A percentile compares a stretch with the other conserved stretches of the same genome.
Evolutionary conservation across 2,329 filamentous ascomycete species (phyloP).

Genomic region (Hyphodiscus sp.): DNA sequence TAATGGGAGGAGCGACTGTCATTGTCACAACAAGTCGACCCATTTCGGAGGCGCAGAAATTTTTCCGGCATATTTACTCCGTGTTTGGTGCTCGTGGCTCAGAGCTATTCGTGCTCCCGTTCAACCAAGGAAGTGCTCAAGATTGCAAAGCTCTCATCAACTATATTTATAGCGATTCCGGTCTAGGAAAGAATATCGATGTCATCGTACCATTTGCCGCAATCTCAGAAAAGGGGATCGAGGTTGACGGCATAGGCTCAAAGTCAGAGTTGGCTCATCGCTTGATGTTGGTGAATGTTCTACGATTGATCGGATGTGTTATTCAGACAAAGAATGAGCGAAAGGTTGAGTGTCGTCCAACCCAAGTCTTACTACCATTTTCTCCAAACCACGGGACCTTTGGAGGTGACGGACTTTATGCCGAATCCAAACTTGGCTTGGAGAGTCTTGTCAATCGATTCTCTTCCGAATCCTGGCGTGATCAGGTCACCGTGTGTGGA

Average conservation of each 20-base stretch:
- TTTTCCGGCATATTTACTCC: conserved; percentile 96
- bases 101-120: conserved; percentile 90
- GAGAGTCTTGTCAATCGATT: conserved; percentile 96
- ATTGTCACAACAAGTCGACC: conserved; percentile 91
- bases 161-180: conserved; percentile 77
- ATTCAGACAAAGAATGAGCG: conserved; percentile 80
- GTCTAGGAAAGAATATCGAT: conserved; percentile 93
- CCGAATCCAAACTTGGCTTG: conserved; percentile 90
- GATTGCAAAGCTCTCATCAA: conserved; percentile 86
- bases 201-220: conserved; percentile 91
- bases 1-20: conserved; percentile 60
- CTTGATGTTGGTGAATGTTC: conserved; percentile 93
- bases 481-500: conserved; percentile 94
- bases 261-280: conserved; percentile 94
- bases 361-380: conserved; percentile 48
- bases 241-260: conserved; percentile 90
- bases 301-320: conserved; percentile 80
- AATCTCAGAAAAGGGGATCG: conserved; percentile 90
- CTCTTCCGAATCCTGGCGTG: conserved; percentile 92
- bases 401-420: conserved; percentile 91
- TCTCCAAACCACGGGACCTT: conserved; percentile 98
- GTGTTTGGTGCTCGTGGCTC: conserved; percentile 85
- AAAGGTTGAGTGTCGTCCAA: conserved; percentile 85
- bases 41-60: conserved; percentile 90
- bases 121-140: conserved; percentile 96